Evolutionary conservation across 805 yeast species (phyloP).

Genomic region (Ogataea methanolica): DNA sequence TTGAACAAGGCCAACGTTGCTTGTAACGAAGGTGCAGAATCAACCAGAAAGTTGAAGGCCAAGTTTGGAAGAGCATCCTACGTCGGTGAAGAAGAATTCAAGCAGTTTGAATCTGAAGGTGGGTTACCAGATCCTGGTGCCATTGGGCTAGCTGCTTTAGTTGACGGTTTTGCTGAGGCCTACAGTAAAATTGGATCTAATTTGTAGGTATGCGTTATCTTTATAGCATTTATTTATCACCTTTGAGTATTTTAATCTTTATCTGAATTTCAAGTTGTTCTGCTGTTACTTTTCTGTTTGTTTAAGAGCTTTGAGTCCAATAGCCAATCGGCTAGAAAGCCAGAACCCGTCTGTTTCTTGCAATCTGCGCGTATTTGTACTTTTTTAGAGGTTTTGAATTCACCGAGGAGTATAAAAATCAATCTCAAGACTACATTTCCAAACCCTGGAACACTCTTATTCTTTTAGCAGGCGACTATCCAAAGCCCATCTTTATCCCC

Average conservation of each 20-base stretch:
- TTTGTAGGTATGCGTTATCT: slow-evolving; percentile 2
- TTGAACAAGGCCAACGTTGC: slow-evolving; percentile 59
- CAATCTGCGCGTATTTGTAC: too few species aligned
- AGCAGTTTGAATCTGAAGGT: slow-evolving; percentile 46
- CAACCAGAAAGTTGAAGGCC: slow-evolving; percentile 72
- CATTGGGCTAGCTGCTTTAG: slow-evolving; percentile 57
- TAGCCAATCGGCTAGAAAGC: too few species aligned
- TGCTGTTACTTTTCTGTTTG: too few species aligned
- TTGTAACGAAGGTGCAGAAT: slow-evolving; percentile 71
- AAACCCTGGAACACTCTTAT: too few species aligned
- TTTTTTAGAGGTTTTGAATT: too few species aligned
- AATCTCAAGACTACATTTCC: too few species aligned
- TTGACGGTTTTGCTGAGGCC: slow-evolving; percentile 28
- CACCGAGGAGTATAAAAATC: too few species aligned
- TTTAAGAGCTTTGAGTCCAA: too few species aligned
- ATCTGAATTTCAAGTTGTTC: neutral
- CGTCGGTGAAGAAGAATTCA: slow-evolving; percentile 60
- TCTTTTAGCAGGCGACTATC: too few species aligned
- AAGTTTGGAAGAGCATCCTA: slow-evolving; percentile 93
- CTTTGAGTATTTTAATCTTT: neutral
- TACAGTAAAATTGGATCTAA: slow-evolving; percentile 18
- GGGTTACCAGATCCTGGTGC: slow-evolving; percentile 97
- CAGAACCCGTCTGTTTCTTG: too few species aligned
- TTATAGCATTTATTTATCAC: neutral
- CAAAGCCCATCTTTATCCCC: too few species aligned